phyloP scores from a whole-genome alignment of 2,329 filamentous ascomycete genomes.

The Trichoderma sp. region DNA sequence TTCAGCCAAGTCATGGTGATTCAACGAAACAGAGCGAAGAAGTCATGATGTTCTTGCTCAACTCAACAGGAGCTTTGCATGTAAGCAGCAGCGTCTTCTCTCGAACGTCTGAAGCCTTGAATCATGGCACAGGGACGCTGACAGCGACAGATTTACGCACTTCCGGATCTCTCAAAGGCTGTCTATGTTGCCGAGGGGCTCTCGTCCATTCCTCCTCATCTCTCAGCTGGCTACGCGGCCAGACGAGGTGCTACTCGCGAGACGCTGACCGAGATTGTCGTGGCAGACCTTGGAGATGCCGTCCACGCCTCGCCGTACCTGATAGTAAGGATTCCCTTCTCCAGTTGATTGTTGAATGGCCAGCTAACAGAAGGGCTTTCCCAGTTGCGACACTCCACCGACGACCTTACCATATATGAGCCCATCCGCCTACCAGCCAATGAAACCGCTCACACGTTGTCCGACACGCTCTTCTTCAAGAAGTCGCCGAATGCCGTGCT shows the following conservation, averaged over 20 bases:
- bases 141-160: conserved; percentile 65
- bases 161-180: conserved; percentile 71
- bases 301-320: conserved; percentile 74
- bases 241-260: conserved; percentile 74
- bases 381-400: conserved; percentile 73
- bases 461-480: conserved; percentile 68
- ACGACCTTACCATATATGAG: conserved; percentile 87
- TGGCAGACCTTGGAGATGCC: conserved; percentile 81
- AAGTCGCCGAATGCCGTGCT: conserved; percentile 72
- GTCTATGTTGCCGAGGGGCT: conserved; percentile 77
- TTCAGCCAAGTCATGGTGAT: conserved; percentile 48
- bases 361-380: conserved; percentile 13
- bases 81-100: conserved; percentile 56
- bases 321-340: conserved; percentile 60
- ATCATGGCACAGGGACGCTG: neutral
- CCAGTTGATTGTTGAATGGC: neutral
- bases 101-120: neutral
- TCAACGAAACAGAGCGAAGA: conserved; percentile 50
- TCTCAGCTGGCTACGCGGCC: conserved; percentile 70
- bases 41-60: conserved; percentile 76
- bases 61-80: conserved; percentile 70
- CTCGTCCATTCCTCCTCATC: conserved; percentile 72
- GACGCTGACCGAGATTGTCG: conserved; percentile 73
- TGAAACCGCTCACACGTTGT: conserved; percentile 46
- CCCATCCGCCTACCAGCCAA: conserved; percentile 62